phyloP scores from a whole-genome alignment of 2,329 filamentous ascomycete genomes.

The Myriosclerotinia scirpicola region DNA sequence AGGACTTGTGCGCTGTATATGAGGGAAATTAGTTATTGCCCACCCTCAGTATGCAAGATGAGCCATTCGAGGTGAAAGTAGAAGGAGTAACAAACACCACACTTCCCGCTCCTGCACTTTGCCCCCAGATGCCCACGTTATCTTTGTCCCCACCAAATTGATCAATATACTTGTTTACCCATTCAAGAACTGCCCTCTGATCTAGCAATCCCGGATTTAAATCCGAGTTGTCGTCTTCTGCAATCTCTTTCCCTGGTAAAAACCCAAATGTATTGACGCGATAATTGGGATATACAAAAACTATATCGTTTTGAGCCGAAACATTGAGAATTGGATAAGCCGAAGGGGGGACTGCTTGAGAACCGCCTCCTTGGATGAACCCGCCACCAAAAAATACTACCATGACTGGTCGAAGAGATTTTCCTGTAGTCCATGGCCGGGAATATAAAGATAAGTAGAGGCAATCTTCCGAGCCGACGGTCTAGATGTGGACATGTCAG shows the following conservation, averaged over 20 bases:
- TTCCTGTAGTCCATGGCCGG: constrained; percentile 51
- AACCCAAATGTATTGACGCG: constrained; percentile 70
- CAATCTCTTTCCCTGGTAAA: constrained; percentile 55
- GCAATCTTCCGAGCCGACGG: constrained; percentile 59
- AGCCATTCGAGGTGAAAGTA: not conserved
- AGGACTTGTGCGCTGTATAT: constrained; percentile 48
- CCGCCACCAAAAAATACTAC: constrained; percentile 62
- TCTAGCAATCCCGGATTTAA: constrained; percentile 64
- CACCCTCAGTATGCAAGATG: not conserved
- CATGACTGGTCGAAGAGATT: constrained; percentile 56
- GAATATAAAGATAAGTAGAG: constrained; percentile 61
- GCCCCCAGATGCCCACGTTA: constrained; percentile 61
- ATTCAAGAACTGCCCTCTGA: constrained; percentile 57
- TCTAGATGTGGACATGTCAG: constrained; percentile 30
- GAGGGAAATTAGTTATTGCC: not conserved
- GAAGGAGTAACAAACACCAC: constrained; percentile 42
- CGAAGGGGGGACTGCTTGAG: constrained; percentile 54
- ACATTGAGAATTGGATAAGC: constrained; percentile 60
- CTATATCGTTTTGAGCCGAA: constrained; percentile 48
- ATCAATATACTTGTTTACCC: constrained; percentile 59
- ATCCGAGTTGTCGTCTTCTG: constrained; percentile 52
- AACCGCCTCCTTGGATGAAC: constrained; percentile 58
- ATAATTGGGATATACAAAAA: constrained; percentile 62
- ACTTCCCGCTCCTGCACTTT: constrained; percentile 55
- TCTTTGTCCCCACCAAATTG: constrained; percentile 58